Evolutionary conservation across 805 yeast genomes (phyloP).

Genomic region (Lachancea waltii): DNA sequence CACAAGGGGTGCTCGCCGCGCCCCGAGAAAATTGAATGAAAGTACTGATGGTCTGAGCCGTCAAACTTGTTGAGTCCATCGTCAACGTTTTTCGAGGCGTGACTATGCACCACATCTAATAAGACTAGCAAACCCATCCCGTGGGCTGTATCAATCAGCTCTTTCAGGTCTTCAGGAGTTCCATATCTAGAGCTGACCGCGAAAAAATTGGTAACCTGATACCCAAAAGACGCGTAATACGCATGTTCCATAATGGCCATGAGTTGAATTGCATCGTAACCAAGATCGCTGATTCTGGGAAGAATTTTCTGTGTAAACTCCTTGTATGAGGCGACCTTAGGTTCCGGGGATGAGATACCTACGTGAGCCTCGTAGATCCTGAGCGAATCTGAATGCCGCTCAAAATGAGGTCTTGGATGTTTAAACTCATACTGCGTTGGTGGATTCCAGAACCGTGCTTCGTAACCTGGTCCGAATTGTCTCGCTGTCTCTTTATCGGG

Average conservation of each 20-base stretch:
- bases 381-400: conserved; percentile 39
- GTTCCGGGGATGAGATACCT: conserved; percentile 90
- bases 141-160: conserved; percentile 87
- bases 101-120: conserved; percentile 92
- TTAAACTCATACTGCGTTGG: conserved; percentile 50
- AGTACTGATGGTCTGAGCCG: conserved; percentile 92
- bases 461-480: conserved; percentile 46
- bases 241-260: conserved; percentile 99
- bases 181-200: conserved; percentile 89
- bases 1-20: conserved; percentile 87
- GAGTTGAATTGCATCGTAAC: conserved; percentile 88
- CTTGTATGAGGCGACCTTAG: conserved; percentile 73
- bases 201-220: conserved; percentile 88
- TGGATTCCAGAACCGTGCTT: conserved; percentile 94
- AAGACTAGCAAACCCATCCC: conserved; percentile 78
- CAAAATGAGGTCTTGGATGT: conserved; percentile 53
- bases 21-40: conserved; percentile 68
- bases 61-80: conserved; percentile 92
- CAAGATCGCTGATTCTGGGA: conserved; percentile 79
- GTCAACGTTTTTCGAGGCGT: conserved; percentile 87
- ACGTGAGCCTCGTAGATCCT: conserved; percentile 92
- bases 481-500: conserved; percentile 48
- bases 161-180: conserved; percentile 90
- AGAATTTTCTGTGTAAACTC: conserved; percentile 76
- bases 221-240: conserved; percentile 96